Percentiles rank a stretch among this genome's conserved stretches.
Evolutionary conservation across 1,284 basidiomycete genomes (phyloP).

Genomic region (Wolfiporia cocos): DNA sequence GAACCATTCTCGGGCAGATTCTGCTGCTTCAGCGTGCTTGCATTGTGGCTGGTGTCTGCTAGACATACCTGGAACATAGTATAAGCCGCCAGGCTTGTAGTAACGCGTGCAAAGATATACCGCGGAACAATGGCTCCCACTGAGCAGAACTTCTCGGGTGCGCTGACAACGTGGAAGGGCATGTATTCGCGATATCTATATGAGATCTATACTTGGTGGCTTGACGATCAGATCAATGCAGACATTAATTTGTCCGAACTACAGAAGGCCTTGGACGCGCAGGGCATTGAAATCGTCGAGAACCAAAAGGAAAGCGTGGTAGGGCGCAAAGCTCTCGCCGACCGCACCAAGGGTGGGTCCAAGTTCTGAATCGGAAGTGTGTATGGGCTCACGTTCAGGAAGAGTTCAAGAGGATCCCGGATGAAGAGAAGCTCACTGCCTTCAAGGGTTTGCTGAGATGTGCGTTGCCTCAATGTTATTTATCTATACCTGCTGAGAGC

Average conservation of each 20-base stretch:
- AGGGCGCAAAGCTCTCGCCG: constrained; percentile 88
- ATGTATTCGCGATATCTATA: not conserved
- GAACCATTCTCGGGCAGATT: too few species aligned
- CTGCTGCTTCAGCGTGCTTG: too few species aligned
- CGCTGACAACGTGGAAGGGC: constrained; percentile 87
- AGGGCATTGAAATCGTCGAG: constrained; percentile 93
- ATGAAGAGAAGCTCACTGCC: constrained; percentile 76
- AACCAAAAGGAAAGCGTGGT: constrained; percentile 95
- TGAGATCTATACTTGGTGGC: not conserved
- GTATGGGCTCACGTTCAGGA: too few species aligned
- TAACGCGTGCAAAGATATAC: too few species aligned
- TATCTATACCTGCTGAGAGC: too few species aligned
- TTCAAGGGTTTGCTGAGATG: constrained; percentile 89
- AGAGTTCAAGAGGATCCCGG: constrained; percentile 94
- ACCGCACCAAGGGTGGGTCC: constrained; percentile 80
- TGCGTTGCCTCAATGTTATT: constrained; percentile 33
- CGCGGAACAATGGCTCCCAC: constrained; percentile 8
- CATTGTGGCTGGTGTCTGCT: too few species aligned
- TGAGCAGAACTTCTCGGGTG: constrained; percentile 81
- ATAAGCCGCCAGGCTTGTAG: too few species aligned
- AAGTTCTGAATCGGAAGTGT: not conserved
- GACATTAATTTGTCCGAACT: constrained; percentile 85
- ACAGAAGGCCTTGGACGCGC: constrained; percentile 88
- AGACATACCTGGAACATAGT: too few species aligned
- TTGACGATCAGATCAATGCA: constrained; percentile 24